Conservation (phyloP, 768 basidiomycete genomes). For the Xerocomus brunneocitrinus region DNA sequence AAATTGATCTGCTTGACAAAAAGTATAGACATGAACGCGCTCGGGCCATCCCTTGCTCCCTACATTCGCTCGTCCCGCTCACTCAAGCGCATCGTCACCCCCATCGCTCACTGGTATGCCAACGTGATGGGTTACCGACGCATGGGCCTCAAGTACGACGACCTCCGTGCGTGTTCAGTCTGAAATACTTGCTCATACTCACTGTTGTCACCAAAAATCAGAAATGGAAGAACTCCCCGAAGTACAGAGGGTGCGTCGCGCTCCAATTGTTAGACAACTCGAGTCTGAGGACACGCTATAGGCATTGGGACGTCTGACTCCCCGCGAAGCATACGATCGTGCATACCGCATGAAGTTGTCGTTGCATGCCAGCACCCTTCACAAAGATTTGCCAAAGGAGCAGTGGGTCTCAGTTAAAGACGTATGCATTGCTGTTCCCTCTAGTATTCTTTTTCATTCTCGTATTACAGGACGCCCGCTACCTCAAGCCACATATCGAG, state of each 20-base stretch:
- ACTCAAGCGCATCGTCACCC: slow-evolving; percentile 65
- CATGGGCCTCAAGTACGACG: slow-evolving; percentile 90
- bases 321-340: slow-evolving; percentile 83
- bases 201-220: slow-evolving; percentile 15
- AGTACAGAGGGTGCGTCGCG: slow-evolving; percentile 66
- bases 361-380: slow-evolving; percentile 67
- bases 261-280: neutral
- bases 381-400: slow-evolving; percentile 74
- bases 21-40: slow-evolving; percentile 34
- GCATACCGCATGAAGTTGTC: slow-evolving; percentile 85
- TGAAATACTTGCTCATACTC: neutral
- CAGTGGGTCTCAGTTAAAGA: slow-evolving; percentile 75
- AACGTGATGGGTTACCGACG: slow-evolving; percentile 77
- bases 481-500: slow-evolving; percentile 74
- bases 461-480: slow-evolving; percentile 72
- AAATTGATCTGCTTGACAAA: neutral
- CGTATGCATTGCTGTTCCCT: slow-evolving; percentile 42
- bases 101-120: slow-evolving; percentile 81
- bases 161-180: slow-evolving; percentile 64
- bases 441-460: slow-evolving; percentile 9
- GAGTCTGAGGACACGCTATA: slow-evolving; percentile 30
- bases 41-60: slow-evolving; percentile 74
- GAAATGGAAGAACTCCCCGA: slow-evolving; percentile 75
- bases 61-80: slow-evolving; percentile 65
- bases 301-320: slow-evolving; percentile 81